phyloP scores from a whole-genome alignment of 257 asterid genomes.

The Solanum ossicruentum region DNA sequence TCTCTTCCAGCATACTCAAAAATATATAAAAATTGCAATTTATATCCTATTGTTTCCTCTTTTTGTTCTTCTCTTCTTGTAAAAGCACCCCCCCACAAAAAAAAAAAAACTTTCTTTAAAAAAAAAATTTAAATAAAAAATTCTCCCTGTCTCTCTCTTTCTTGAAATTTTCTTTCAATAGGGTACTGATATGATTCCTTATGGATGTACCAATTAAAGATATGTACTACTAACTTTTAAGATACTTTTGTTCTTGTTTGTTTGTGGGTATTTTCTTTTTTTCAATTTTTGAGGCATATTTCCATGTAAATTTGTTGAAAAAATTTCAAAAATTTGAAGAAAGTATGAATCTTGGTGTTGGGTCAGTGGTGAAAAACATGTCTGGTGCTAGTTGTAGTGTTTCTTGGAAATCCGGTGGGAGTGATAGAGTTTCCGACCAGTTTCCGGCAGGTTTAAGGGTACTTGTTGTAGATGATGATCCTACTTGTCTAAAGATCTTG shows the following conservation, averaged over 20 bases:
- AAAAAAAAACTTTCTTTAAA: not conserved
- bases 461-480: constrained; percentile 94
- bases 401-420: constrained; percentile 49
- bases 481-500: constrained; percentile 80
- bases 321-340: not conserved
- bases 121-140: not conserved
- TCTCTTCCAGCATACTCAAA: not conserved
- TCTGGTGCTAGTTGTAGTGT: constrained; percentile 28
- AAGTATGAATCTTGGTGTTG: constrained; percentile 57
- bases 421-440: constrained; percentile 52
- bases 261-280: not conserved
- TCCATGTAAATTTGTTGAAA: not conserved
- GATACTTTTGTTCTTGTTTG: constrained; percentile 1
- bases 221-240: not conserved
- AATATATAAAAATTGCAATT: not conserved
- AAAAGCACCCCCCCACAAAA: not conserved
- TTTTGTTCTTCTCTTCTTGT: not conserved
- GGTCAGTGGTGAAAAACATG: constrained; percentile 29
- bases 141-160: not conserved
- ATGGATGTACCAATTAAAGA: constrained; percentile 1
- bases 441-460: constrained; percentile 92
- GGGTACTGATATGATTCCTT: not conserved
- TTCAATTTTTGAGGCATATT: not conserved
- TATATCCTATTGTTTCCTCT: not conserved
- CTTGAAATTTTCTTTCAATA: not conserved